A percentile compares a stretch with the other conserved stretches of the same genome.
Conservation (phyloP, 1,284 basidiomycete genomes). For the Moesziomyces parantarcticus region DNA sequence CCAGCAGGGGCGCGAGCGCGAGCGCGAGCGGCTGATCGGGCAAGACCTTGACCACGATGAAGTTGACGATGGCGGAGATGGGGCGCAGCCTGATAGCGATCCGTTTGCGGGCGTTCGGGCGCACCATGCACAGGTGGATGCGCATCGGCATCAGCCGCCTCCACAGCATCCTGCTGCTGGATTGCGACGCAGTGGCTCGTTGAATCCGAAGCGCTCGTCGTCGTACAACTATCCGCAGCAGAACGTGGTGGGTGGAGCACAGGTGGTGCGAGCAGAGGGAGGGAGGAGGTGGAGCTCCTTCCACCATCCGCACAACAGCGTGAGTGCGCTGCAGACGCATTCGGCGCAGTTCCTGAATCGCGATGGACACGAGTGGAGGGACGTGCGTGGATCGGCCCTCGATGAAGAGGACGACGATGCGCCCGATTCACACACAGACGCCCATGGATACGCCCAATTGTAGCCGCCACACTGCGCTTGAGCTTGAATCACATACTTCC, state of each 20-base stretch:
- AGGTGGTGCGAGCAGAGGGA: background rate
- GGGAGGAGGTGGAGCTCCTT: constrained; percentile 28
- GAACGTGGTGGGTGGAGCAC: background rate
- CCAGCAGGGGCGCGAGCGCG: constrained; percentile 8
- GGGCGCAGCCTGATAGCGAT: constrained; percentile 39
- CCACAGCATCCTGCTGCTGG: constrained; percentile 32
- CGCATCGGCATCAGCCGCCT: constrained; percentile 31
- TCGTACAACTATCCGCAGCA: constrained; percentile 25
- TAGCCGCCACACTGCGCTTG: too few relatives aligned
- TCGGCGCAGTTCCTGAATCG: background rate
- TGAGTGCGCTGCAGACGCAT: constrained; percentile 8
- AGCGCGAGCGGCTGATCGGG: constrained; percentile 19
- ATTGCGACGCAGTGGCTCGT: constrained; percentile 17
- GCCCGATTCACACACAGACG: constrained; percentile 1
- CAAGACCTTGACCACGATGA: constrained; percentile 7
- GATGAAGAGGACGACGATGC: constrained; percentile 43
- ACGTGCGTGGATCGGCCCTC: constrained; percentile 22
- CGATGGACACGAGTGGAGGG: background rate
- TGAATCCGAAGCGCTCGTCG: constrained; percentile 31
- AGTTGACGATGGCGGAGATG: constrained; percentile 22
- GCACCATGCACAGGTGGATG: constrained; percentile 16
- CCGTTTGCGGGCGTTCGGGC: constrained; percentile 1
- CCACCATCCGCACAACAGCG: constrained; percentile 29
- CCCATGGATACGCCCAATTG: constrained; percentile 23
- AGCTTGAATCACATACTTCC: too few relatives aligned